Evolutionary conservation across 2,329 filamentous ascomycete species (phyloP).

Genomic region (Arthrobotrys megalospora): DNA sequence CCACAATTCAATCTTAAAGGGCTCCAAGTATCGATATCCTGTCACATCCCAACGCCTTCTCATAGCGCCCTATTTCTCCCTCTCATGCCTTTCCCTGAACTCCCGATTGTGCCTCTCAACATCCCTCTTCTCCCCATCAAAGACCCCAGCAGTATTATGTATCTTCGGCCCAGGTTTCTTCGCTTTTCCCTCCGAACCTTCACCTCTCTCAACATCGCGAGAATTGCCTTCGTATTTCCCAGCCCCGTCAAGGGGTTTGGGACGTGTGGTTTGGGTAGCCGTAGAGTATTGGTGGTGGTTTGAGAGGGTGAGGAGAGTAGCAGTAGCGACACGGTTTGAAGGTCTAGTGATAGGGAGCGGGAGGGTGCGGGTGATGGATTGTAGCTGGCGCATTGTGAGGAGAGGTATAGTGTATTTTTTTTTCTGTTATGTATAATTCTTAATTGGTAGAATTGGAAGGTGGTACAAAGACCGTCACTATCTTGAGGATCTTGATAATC

Average conservation of each 20-base stretch:
- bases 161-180: slow-evolving; percentile 31
- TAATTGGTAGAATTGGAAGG: background rate
- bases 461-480: slow-evolving; percentile 1
- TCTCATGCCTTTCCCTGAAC: slow-evolving; percentile 46
- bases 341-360: slow-evolving; percentile 8
- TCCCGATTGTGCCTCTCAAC: slow-evolving; percentile 53
- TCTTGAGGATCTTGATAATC: background rate
- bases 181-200: slow-evolving; percentile 2
- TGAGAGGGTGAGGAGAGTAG: slow-evolving; percentile 5
- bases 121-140: slow-evolving; percentile 45
- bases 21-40: background rate
- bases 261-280: slow-evolving; percentile 31
- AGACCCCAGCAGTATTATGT: slow-evolving; percentile 22
- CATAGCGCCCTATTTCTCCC: background rate
- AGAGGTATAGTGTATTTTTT: background rate
- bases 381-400: slow-evolving; percentile 34
- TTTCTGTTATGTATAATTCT: background rate
- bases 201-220: slow-evolving; percentile 15
- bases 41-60: background rate
- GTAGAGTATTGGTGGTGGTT: slow-evolving; percentile 18
- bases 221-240: slow-evolving; percentile 33
- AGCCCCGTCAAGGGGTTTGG: slow-evolving; percentile 32
- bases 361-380: slow-evolving; percentile 7
- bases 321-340: background rate
- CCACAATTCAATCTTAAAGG: background rate